Percentiles rank a stretch among this genome's conserved stretches.
These are phyloP conservation scores for Ampelomyces quisqualis DNA, from an alignment of 2,329 filamentous ascomycete genomes.

Conservation along the genomic window DNA sequence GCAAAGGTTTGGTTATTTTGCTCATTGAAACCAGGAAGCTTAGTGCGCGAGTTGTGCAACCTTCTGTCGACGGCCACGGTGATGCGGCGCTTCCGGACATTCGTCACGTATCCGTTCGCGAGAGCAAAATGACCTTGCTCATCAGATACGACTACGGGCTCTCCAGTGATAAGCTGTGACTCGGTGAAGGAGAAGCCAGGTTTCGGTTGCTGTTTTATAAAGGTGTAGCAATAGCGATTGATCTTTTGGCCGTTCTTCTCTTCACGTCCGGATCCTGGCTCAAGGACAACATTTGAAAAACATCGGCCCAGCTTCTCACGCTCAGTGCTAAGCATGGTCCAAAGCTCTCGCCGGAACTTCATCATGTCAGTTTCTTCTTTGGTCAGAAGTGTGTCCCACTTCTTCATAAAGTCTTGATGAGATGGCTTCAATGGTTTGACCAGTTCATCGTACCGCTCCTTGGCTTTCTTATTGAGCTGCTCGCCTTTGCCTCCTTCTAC, in stretches of 20 bases:
- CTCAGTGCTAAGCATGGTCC: constrained; percentile 91
- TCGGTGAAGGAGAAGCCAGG: constrained; percentile 81
- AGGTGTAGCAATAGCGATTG: constrained; percentile 85
- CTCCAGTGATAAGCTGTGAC: constrained; percentile 81
- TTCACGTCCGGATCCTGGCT: constrained; percentile 71
- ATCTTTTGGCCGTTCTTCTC: constrained; percentile 74
- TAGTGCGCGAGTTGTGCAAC: constrained; percentile 80
- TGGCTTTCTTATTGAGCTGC: constrained; percentile 76
- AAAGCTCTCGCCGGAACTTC: constrained; percentile 83
- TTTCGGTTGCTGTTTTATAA: constrained; percentile 66
- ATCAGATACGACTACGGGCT: constrained; percentile 95
- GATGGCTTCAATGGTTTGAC: constrained; percentile 72
- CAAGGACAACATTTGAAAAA: constrained; percentile 83
- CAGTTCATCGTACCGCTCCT: constrained; percentile 77
- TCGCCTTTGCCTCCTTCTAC: constrained; percentile 81
- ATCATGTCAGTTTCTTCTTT: constrained; percentile 92
- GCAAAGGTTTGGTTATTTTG: constrained; percentile 79
- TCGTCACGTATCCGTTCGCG: constrained; percentile 85
- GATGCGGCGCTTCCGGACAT: constrained; percentile 72
- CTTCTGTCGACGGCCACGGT: constrained; percentile 87
- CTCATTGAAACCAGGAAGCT: constrained; percentile 73
- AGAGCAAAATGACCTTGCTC: constrained; percentile 94
- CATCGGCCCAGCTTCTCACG: constrained; percentile 86
- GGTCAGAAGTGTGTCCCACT: constrained; percentile 90
- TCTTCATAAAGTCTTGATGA: constrained; percentile 83